Percentiles rank a stretch among this genome's conserved stretches.
phyloP scores from a whole-genome alignment of 169 alveolate species.

The Plasmodium blacklocki region DNA sequence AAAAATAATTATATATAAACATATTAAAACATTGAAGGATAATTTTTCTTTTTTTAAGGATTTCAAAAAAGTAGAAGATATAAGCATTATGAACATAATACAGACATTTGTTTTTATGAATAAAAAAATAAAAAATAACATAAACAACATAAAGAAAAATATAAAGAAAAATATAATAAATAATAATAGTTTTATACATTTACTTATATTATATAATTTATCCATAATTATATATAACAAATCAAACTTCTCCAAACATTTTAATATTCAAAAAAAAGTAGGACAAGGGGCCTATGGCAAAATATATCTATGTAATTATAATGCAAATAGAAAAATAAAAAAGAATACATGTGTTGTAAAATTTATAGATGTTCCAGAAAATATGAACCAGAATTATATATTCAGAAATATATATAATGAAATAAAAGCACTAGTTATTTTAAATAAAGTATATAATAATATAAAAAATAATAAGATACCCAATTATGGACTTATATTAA shows the following conservation, averaged over 20 bases:
- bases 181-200: background rate
- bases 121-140: background rate
- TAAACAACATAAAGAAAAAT: background rate
- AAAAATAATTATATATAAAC: background rate
- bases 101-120: slow-evolving; percentile 9
- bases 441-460: slow-evolving; percentile 24
- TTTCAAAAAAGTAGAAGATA: slow-evolving; percentile 9
- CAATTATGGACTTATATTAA: slow-evolving; percentile 37
- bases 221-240: background rate
- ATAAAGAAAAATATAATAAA: background rate
- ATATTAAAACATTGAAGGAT: slow-evolving; percentile 12
- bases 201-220: slow-evolving; percentile 23
- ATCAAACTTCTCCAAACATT: slow-evolving; percentile 7
- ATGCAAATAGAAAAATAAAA: background rate
- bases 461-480: slow-evolving; percentile 30
- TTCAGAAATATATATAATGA: slow-evolving; percentile 65
- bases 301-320: slow-evolving; percentile 23
- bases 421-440: slow-evolving; percentile 24
- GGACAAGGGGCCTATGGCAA: slow-evolving; percentile 39
- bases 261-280: slow-evolving; percentile 21
- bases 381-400: slow-evolving; percentile 49
- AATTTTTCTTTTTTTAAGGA: slow-evolving; percentile 3
- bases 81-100: slow-evolving; percentile 44
- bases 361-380: slow-evolving; percentile 31
- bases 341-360: slow-evolving; percentile 26